Conservation (phyloP, 2,329 filamentous ascomycete species). For the Leptosphaerulina australis region DNA sequence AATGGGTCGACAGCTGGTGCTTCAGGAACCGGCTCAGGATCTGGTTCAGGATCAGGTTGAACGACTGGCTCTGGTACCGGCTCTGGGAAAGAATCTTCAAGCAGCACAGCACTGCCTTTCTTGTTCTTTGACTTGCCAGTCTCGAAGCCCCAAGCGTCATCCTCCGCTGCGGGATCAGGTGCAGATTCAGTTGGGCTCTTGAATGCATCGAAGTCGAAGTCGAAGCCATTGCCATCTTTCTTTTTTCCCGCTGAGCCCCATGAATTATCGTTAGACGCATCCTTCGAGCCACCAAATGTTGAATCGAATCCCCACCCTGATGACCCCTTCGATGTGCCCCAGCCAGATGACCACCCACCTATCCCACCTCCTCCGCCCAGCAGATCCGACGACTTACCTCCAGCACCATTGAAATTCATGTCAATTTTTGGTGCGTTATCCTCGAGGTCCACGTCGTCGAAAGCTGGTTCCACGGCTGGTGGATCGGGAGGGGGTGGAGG, state of each 20-base stretch:
- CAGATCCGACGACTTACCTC: slow-evolving; percentile 30
- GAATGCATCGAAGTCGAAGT: slow-evolving; percentile 47
- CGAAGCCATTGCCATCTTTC: slow-evolving; percentile 43
- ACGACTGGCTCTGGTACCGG: slow-evolving; percentile 35
- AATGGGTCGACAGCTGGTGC: slow-evolving; percentile 43
- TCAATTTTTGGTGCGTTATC: slow-evolving; percentile 56
- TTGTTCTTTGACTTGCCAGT: slow-evolving; percentile 55
- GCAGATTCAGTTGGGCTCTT: slow-evolving; percentile 23
- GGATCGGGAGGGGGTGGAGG: slow-evolving; percentile 41
- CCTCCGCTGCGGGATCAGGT: slow-evolving; percentile 35
- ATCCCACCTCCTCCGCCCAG: slow-evolving; percentile 28
- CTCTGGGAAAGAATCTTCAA: slow-evolving; percentile 26
- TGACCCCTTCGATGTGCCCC: slow-evolving; percentile 32
- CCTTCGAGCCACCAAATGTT: slow-evolving; percentile 38
- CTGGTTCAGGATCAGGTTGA: slow-evolving; percentile 30
- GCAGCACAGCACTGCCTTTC: slow-evolving; percentile 34
- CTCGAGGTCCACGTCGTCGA: slow-evolving; percentile 56
- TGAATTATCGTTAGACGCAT: slow-evolving; percentile 41
- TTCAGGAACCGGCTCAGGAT: slow-evolving; percentile 49
- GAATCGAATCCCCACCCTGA: slow-evolving; percentile 35
- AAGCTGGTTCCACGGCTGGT: slow-evolving; percentile 48
- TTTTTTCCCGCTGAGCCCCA: slow-evolving; percentile 45
- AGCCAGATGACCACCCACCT: slow-evolving; percentile 31
- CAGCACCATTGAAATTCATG: slow-evolving; percentile 51
- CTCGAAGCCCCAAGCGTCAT: slow-evolving; percentile 42